Evolutionary conservation across 768 basidiomycete genomes (phyloP), one percentile per base, ranked within the genome.

Genomic region (Trametes meyenii): DNA sequence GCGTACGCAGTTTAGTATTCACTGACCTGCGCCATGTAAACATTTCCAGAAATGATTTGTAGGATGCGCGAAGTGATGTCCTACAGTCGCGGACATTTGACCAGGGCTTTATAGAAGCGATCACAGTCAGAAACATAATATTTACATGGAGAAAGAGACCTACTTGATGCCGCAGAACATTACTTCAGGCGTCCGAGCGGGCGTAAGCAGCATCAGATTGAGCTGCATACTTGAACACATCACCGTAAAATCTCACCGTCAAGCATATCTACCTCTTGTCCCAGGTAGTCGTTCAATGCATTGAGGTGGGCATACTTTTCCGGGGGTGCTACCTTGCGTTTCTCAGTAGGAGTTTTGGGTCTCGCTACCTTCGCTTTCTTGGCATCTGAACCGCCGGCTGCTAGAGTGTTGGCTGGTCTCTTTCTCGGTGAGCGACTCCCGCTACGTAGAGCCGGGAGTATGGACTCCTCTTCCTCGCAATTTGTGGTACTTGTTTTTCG

Each of bases 91-190:
- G 0, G 91, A 92, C 70, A 76, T 81, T 63, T 81, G 73, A 1
- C 90, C 92, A 2, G 89, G 89, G 67, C 88, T 92, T 46, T 33
- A 33, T 33, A 33, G 29, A 17, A 8, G 19, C 35, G 24, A n/a
- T 7, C 26, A 40, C 14, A 10, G 8, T 12, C 19, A 5, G 14
- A 39, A 17, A 39, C 1, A 33, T 29, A 29, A 5, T 5, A 17
- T 19, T 44, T 12, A 17, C 21, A 49, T n/a, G 14, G n/a, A 38
- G n/a, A 16, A 39, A 44, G 2, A 23, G 13, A 63, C 79, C 55
- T 63, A 92, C 92, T 93, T 95, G 50, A 94, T 92, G 8, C 93
- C 92, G 68, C 90, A 93, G 65, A 94, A 92, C 14, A 93, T 65
- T 23, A 94, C 91, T 94, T 52, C 0, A 24, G 26, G 6, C 14